Evolutionary conservation across 495 filamentous ascomycete genomes (phyloP).

Genomic region (Xylaria venustula): DNA sequence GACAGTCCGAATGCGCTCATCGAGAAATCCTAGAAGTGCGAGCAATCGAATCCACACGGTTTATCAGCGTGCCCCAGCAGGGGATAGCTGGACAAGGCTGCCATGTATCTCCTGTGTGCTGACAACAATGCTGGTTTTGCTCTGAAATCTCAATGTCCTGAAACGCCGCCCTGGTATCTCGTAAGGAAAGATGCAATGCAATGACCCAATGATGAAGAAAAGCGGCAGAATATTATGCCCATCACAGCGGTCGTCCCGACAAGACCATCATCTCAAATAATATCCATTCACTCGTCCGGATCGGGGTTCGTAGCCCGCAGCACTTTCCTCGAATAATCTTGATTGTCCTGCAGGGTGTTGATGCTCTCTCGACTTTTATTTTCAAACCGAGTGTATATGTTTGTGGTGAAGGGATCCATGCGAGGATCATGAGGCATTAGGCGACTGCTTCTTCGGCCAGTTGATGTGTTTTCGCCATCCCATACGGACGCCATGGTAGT

Average conservation of each 20-base stretch:
- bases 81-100: background rate
- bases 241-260: conserved; percentile 12
- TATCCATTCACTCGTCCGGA: conserved; percentile 28
- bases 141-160: conserved; percentile 26
- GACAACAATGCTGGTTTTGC: conserved; percentile 4
- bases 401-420: conserved; percentile 49
- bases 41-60: background rate
- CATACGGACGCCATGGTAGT: conserved; percentile 32
- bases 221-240: conserved; percentile 2
- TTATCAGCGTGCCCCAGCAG: background rate
- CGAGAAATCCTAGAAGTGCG: conserved; percentile 7
- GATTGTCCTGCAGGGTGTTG: conserved; percentile 54
- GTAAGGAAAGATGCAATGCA: conserved; percentile 35
- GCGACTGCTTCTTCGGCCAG: conserved; percentile 42
- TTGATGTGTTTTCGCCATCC: conserved; percentile 37
- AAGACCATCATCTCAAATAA: background rate
- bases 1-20: background rate
- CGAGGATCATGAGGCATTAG: conserved; percentile 56
- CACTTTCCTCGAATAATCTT: conserved; percentile 55
- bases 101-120: conserved; percentile 8
- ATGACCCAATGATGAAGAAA: conserved; percentile 24
- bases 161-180: conserved; percentile 44
- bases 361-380: conserved; percentile 55
- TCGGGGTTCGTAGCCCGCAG: conserved; percentile 56
- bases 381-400: conserved; percentile 44